These are phyloP conservation scores for Lepidium aucheri DNA, from an alignment of 345 rosid genomes.

Conservation along the genomic window DNA sequence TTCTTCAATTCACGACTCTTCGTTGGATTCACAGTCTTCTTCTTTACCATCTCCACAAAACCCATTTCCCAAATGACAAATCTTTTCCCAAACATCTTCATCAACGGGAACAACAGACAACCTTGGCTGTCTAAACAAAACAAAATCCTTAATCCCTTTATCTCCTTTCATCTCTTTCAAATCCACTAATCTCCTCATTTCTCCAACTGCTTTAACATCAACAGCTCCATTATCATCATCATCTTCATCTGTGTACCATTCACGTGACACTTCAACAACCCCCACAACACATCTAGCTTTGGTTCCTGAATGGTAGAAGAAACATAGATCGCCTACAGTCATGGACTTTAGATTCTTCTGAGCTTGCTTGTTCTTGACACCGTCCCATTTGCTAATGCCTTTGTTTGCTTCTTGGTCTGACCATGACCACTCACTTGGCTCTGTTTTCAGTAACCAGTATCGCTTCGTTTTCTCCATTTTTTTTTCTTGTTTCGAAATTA, in stretches of 20 bases:
- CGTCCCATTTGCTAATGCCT: slow-evolving; percentile 78
- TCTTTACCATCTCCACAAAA: slow-evolving; percentile 62
- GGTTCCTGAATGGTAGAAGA: slow-evolving; percentile 91
- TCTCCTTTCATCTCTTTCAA: slow-evolving; percentile 73
- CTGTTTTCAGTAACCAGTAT: slow-evolving; percentile 86
- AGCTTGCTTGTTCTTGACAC: slow-evolving; percentile 90
- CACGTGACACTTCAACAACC: slow-evolving; percentile 57
- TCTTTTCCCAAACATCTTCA: slow-evolving; percentile 44
- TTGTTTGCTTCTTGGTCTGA: slow-evolving; percentile 74
- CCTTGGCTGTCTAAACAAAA: slow-evolving; percentile 72
- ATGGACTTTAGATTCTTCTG: slow-evolving; percentile 77
- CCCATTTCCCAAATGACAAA: slow-evolving; percentile 83
- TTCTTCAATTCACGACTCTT: slow-evolving; percentile 9
- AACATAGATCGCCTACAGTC: slow-evolving; percentile 63
- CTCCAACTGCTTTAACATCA: slow-evolving; percentile 72
- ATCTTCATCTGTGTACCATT: slow-evolving; percentile 44
- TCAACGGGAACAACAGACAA: slow-evolving; percentile 79
- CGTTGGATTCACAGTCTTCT: slow-evolving; percentile 2
- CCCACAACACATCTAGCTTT: slow-evolving; percentile 69
- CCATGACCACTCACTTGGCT: slow-evolving; percentile 97
- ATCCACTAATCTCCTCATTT: slow-evolving; percentile 67
- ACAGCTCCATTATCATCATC: slow-evolving; percentile 40
- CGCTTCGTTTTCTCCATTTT: slow-evolving; percentile 33
- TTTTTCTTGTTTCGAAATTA: not conserved
- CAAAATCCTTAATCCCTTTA: slow-evolving; percentile 53